phyloP scores from a whole-genome alignment of 2,329 filamentous ascomycete species.

The Bipolaris victoriae region DNA sequence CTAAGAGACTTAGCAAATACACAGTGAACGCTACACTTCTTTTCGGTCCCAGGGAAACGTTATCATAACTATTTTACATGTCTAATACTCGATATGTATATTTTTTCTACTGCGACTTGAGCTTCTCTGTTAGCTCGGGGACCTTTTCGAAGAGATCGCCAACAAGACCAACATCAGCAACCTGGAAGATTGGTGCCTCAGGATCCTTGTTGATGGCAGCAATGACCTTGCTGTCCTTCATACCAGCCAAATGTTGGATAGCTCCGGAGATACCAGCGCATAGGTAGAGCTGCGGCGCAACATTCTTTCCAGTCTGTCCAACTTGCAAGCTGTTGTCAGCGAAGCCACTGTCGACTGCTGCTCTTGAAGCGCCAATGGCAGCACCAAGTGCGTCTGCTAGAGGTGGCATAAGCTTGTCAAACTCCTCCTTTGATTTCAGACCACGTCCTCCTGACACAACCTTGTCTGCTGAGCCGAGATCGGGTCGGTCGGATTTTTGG shows the following conservation, averaged over 20 bases:
- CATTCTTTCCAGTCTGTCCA: constrained; percentile 98
- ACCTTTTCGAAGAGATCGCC: constrained; percentile 96
- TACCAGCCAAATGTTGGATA: constrained; percentile 96
- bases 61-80: neutral
- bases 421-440: constrained; percentile 97
- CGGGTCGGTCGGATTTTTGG: constrained; percentile 89
- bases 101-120: constrained; percentile 63
- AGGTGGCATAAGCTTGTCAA: constrained; percentile 89
- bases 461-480: constrained; percentile 84
- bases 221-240: constrained; percentile 99
- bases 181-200: constrained; percentile 97
- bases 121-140: constrained; percentile 93
- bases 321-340: constrained; percentile 98
- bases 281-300: constrained; percentile 93
- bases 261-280: constrained; percentile 96
- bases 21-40: neutral
- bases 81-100: neutral
- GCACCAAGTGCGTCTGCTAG: constrained; percentile 91
- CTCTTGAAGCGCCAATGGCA: constrained; percentile 93
- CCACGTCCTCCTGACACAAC: constrained; percentile 95
- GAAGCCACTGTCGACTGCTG: constrained; percentile 95
- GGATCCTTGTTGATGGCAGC: constrained; percentile 98
- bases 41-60: neutral
- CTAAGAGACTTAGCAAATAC: neutral
- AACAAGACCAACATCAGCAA: constrained; percentile 93